These are phyloP conservation scores for Cryptococcus depauperatus DNA, from an alignment of 1,284 basidiomycete species.

Conservation along the genomic window DNA sequence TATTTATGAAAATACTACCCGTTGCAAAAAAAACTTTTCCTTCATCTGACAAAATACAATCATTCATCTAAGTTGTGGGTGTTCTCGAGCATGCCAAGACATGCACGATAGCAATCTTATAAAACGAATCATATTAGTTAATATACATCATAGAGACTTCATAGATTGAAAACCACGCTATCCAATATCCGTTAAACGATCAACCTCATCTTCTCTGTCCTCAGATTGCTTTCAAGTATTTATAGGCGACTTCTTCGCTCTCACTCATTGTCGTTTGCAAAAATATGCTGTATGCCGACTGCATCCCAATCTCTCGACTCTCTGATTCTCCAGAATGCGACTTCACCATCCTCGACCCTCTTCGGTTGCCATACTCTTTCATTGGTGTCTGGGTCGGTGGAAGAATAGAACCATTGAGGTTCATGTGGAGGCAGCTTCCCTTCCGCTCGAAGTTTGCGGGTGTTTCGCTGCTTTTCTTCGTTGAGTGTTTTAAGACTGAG, in stretches of 20 bases:
- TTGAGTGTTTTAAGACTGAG: conserved; percentile 64
- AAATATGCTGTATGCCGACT: conserved; percentile 69
- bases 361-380: conserved; percentile 76
- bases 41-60: too few relatives aligned
- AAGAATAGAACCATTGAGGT: conserved; percentile 72
- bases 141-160: too few relatives aligned
- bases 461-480: conserved; percentile 79
- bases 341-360: conserved; percentile 47
- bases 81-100: too few relatives aligned
- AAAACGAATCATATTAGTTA: too few relatives aligned
- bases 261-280: conserved; percentile 52
- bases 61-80: too few relatives aligned
- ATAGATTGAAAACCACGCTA: too few relatives aligned
- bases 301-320: conserved; percentile 56
- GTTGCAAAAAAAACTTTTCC: too few relatives aligned
- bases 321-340: conserved; percentile 80
- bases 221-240: neutral
- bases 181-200: neutral
- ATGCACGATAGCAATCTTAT: too few relatives aligned
- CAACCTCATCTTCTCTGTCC: too few relatives aligned
- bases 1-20: too few relatives aligned
- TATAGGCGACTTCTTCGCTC: neutral
- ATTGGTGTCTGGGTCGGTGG: conserved; percentile 72
- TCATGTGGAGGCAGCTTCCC: conserved; percentile 65
- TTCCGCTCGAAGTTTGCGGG: conserved; percentile 66